Conservation (phyloP, 371 early-diverging fungal species). For the Rhizopus microsporus region DNA sequence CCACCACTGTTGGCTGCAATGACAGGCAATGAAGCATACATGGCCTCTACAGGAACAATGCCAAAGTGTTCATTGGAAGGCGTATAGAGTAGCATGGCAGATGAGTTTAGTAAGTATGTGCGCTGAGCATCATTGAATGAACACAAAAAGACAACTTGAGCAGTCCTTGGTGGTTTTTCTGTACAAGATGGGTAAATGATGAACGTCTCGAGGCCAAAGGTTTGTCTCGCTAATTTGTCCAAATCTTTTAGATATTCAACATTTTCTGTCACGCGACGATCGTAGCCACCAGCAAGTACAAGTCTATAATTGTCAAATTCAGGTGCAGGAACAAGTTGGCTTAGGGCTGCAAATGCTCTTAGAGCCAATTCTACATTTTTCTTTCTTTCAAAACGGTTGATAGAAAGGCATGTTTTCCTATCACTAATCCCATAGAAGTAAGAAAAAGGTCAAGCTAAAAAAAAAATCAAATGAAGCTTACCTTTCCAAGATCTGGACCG, state of each 20-base stretch:
- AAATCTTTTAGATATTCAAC: slow-evolving; percentile 80
- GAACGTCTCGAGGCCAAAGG: slow-evolving; percentile 45
- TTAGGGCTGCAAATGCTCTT: slow-evolving; percentile 66
- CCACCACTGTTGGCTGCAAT: slow-evolving; percentile 90
- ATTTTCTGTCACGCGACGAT: slow-evolving; percentile 82
- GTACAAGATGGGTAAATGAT: slow-evolving; percentile 38
- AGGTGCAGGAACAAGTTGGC: slow-evolving; percentile 18
- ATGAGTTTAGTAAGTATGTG: slow-evolving; percentile 65
- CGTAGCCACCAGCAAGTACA: slow-evolving; percentile 85
- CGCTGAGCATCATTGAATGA: slow-evolving; percentile 87
- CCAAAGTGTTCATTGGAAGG: slow-evolving; percentile 96
- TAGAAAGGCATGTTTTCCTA: slow-evolving; percentile 61
- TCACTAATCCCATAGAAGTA: slow-evolving; percentile 18
- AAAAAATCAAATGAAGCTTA: slow-evolving; percentile 22
- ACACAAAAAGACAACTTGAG: slow-evolving; percentile 83
- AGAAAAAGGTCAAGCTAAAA: neutral
- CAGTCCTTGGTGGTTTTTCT: slow-evolving; percentile 37
- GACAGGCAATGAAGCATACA: slow-evolving; percentile 88
- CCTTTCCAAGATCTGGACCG: slow-evolving; percentile 58
- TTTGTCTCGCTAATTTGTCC: slow-evolving; percentile 50
- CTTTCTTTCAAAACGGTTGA: slow-evolving; percentile 96
- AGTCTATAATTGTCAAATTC: slow-evolving; percentile 54
- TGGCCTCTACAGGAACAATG: slow-evolving; percentile 95
- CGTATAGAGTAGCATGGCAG: slow-evolving; percentile 83
- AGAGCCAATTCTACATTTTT: slow-evolving; percentile 89